Percentiles rank a stretch among this genome's conserved stretches.
phyloP scores from a whole-genome alignment of 345 rosid species.

The Eucalyptus curtisii region DNA sequence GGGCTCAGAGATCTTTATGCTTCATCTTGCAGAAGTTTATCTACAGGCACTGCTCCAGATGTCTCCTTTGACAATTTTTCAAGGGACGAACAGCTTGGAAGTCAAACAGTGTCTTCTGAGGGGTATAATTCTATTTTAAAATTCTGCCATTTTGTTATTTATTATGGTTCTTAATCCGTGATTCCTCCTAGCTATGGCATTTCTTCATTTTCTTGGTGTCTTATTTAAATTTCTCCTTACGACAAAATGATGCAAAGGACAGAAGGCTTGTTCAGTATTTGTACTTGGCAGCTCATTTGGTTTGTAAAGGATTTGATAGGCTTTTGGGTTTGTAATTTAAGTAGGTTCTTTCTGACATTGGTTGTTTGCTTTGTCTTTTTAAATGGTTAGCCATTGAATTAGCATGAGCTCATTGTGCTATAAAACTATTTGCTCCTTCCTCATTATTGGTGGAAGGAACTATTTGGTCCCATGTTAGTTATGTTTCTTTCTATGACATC shows the following conservation, averaged over 20 bases:
- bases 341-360: not conserved
- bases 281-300: not conserved
- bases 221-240: not conserved
- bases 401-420: not conserved
- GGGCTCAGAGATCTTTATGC: conserved; percentile 45
- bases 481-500: not conserved
- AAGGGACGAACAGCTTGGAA: conserved; percentile 39
- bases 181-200: not conserved
- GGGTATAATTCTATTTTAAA: conserved; percentile 23
- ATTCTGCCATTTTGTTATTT: not conserved
- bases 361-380: not conserved
- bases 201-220: not conserved
- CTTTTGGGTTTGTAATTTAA: not conserved
- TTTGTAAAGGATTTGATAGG: not conserved
- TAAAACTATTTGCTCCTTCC: not conserved
- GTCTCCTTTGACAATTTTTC: conserved; percentile 47
- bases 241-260: not conserved
- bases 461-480: not conserved
- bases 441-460: not conserved
- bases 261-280: not conserved
- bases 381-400: not conserved
- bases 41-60: conserved; percentile 65
- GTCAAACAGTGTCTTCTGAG: conserved; percentile 31
- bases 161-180: not conserved
- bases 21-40: conserved; percentile 24